phyloP scores from a whole-genome alignment of 2,329 filamentous ascomycete species.

The Epichloe sibirici region DNA sequence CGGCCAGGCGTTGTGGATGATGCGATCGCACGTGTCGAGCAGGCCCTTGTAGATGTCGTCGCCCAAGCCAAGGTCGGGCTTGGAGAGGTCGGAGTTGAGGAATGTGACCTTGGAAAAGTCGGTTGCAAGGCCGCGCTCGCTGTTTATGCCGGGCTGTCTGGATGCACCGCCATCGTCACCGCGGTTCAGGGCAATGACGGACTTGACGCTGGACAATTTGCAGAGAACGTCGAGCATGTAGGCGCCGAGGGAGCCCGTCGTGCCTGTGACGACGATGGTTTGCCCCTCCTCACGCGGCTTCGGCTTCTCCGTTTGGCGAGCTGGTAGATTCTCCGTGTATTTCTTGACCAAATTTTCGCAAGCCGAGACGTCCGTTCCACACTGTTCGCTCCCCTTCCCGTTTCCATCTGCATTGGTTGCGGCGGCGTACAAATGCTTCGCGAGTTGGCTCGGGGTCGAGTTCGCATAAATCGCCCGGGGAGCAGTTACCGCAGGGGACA shows the following conservation, averaged over 20 bases:
- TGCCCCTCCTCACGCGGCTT: slow-evolving; percentile 17
- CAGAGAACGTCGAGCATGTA: slow-evolving; percentile 44
- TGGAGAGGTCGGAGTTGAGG: slow-evolving; percentile 33
- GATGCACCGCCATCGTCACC: slow-evolving; percentile 21
- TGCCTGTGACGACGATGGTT: slow-evolving; percentile 73
- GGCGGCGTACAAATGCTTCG: slow-evolving; percentile 6
- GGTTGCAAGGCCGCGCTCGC: slow-evolving; percentile 25
- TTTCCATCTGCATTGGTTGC: neutral
- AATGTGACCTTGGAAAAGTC: slow-evolving; percentile 31
- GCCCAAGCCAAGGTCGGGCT: slow-evolving; percentile 34
- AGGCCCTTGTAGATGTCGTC: slow-evolving; percentile 23
- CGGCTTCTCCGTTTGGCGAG: slow-evolving; percentile 10
- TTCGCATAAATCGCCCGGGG: slow-evolving; percentile 19
- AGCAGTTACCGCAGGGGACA: slow-evolving; percentile 8
- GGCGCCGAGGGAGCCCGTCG: slow-evolving; percentile 76
- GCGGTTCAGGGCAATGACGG: slow-evolving; percentile 17
- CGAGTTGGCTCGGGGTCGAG: slow-evolving; percentile 16
- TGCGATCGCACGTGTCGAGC: slow-evolving; percentile 26
- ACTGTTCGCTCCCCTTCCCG: neutral
- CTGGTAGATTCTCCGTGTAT: slow-evolving; percentile 18
- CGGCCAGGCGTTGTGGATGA: slow-evolving; percentile 38
- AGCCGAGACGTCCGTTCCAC: neutral
- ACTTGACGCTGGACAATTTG: slow-evolving; percentile 10
- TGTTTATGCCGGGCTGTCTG: slow-evolving; percentile 25
- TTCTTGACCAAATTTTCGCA: slow-evolving; percentile 13